Base-by-base conservation (phyloP, 495 filamentous ascomycete species). In the Penicillium tannophilum region DNA sequence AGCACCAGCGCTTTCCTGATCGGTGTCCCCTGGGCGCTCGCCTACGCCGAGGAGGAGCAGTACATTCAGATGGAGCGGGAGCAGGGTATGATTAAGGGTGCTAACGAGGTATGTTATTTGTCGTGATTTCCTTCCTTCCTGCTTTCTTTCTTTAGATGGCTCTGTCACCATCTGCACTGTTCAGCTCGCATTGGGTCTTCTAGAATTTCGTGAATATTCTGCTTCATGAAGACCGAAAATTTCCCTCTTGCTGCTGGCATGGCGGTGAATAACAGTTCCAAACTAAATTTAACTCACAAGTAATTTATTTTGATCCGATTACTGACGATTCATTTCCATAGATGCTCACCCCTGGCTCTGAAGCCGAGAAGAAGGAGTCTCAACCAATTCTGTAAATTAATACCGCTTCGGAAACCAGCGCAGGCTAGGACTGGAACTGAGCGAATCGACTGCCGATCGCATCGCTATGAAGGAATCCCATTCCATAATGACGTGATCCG, bases 31-130 rank as follows among this genome's bases (percentile, higher is more conserved):
- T 98, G 89, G 82, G 91, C 91, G 54, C 82, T 99, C 58, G 92
- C 92, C 44, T 91, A 90, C 75, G 85, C 88, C 52, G 95, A 99
- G 80, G 94, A 99, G 76, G 92, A 97, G 82, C 88, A 95, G 80
- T 83, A 94, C 69, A 79, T 90, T 58, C 93, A 97, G 82, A 92
- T 94, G 91, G 94, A 98, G 84, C 87, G 90, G 76, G 93, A 97
- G 81, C 89, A 93, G 87, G 86, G 88, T 74, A 93, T 96, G 90
- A 93, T 96, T 83, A 85, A 90, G 82, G 84, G 86, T 72, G 90
- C 82, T 56, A 85, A 85, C 67, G 84, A 88, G 77, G 86, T 87
- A 73, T 66, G 83, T 80, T 55, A 17, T 35, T 23, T 23, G 20
- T 20, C 43, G 2, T 9, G 1, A 6, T 26, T 46, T 23, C 20